phyloP scores from a whole-genome alignment of 108 stramenopile species.

The Cyclotella sp. region DNA sequence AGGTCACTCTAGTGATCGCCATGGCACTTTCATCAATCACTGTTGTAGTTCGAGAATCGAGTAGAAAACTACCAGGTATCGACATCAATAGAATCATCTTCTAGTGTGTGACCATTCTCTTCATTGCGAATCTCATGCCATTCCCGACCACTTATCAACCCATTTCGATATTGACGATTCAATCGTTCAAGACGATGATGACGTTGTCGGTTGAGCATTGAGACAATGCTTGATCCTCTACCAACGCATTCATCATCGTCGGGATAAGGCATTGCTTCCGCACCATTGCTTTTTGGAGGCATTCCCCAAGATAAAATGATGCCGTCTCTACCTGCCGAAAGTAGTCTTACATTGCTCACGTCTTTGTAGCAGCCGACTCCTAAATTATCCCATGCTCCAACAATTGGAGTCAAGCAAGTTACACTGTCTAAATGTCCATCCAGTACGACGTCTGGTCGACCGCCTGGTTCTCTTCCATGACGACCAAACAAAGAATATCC shows the following conservation, averaged over 20 bases:
- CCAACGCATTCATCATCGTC: not conserved
- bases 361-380: slow-evolving; percentile 20
- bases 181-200: not conserved
- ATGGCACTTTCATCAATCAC: too few relatives aligned
- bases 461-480: slow-evolving; percentile 47
- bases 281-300: slow-evolving; percentile 9
- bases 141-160: slow-evolving; percentile 6
- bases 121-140: not conserved
- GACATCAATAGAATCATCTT: not conserved
- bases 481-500: slow-evolving; percentile 59
- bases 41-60: too few relatives aligned
- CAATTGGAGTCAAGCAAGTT: slow-evolving; percentile 51
- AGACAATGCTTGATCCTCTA: not conserved
- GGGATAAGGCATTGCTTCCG: not conserved
- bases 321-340: slow-evolving; percentile 77
- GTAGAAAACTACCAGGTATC: slow-evolving; percentile 1
- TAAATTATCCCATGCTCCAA: slow-evolving; percentile 36
- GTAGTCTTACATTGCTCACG: slow-evolving; percentile 38
- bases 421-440: slow-evolving; percentile 68
- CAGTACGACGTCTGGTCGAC: slow-evolving; percentile 56
- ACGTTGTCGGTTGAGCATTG: slow-evolving; percentile 5
- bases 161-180: slow-evolving; percentile 24
- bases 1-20: too few relatives aligned
- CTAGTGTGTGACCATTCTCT: not conserved
- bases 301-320: slow-evolving; percentile 81